phyloP scores from a whole-genome alignment of 179 eudicot genomes.

The Drosera spatulata region DNA sequence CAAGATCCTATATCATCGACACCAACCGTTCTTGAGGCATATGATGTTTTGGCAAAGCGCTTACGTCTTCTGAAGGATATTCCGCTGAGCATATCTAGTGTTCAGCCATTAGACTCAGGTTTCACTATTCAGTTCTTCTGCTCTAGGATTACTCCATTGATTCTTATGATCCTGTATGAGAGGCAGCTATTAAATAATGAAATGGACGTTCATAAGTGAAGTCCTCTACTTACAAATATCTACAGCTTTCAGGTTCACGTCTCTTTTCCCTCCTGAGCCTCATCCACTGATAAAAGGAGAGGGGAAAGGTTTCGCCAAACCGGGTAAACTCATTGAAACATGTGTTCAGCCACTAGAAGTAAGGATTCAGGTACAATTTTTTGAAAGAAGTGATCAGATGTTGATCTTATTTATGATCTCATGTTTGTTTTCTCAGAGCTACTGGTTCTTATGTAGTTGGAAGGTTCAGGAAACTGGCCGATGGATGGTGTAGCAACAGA shows the following conservation, averaged over 20 bases:
- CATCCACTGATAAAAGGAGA: conserved; percentile 64
- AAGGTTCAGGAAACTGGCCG: conserved; percentile 99
- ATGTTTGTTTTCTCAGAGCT: conserved; percentile 3
- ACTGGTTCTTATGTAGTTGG: conserved; percentile 48
- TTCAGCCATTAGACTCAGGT: conserved; percentile 96
- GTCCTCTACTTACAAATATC: conserved; percentile 14
- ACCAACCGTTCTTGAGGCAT: conserved; percentile 48
- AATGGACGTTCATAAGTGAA: too few species aligned
- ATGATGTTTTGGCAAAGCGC: conserved; percentile 55
- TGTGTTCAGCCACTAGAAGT: conserved; percentile 78
- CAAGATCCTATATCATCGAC: conserved; percentile 65
- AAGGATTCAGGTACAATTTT: conserved; percentile 63
- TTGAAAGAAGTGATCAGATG: background rate
- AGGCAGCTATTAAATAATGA: too few species aligned
- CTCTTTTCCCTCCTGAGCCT: conserved; percentile 78
- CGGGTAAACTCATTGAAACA: conserved; percentile 36
- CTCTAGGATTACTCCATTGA: too few species aligned
- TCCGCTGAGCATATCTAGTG: conserved; percentile 80
- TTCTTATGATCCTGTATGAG: too few species aligned
- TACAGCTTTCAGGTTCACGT: conserved; percentile 86
- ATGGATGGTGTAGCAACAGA: conserved; percentile 81
- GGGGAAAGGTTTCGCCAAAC: conserved; percentile 18
- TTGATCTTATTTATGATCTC: background rate
- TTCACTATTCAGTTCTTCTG: too few species aligned
- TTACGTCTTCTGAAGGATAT: conserved; percentile 71